These are phyloP conservation scores for Serendipita sp. DNA, from an alignment of 768 basidiomycete genomes.

Conservation along the genomic window DNA sequence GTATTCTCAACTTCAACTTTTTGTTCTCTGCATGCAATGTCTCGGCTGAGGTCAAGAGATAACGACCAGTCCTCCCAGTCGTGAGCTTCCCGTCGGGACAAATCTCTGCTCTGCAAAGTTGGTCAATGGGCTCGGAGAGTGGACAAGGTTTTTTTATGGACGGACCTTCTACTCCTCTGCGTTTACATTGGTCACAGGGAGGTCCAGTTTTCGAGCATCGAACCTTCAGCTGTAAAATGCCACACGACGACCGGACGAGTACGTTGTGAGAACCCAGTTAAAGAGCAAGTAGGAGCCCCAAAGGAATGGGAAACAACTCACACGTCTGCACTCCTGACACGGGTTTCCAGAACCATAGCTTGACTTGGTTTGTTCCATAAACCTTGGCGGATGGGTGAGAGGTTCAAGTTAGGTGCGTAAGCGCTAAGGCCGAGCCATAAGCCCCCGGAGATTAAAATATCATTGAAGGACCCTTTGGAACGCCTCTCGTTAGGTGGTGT, in stretches of 20 bases:
- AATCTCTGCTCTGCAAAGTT: constrained; percentile 3
- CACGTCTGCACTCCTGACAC: background rate
- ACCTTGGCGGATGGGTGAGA: no score
- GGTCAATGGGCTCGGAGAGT: background rate
- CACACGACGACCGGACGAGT: no score
- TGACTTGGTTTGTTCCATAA: background rate
- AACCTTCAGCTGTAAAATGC: background rate
- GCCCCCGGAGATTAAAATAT: no score
- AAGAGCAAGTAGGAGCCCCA: background rate
- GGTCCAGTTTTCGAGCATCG: background rate
- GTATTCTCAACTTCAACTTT: background rate
- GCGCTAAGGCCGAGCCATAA: no score
- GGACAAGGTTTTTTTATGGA: background rate
- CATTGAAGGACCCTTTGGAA: no score
- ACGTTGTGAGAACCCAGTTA: no score
- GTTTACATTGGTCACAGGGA: background rate
- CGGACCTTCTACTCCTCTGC: background rate
- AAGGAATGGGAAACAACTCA: background rate
- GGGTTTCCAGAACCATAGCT: background rate
- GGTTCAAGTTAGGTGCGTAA: background rate
- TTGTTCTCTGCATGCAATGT: background rate
- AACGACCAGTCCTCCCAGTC: background rate
- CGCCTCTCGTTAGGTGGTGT: no score
- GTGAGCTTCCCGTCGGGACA: constrained; percentile 1
- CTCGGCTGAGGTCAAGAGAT: background rate